Percentiles rank a stretch among this genome's conserved stretches.
Conservation (phyloP, 106 monocot species). For the Vanilla planifolia region DNA sequence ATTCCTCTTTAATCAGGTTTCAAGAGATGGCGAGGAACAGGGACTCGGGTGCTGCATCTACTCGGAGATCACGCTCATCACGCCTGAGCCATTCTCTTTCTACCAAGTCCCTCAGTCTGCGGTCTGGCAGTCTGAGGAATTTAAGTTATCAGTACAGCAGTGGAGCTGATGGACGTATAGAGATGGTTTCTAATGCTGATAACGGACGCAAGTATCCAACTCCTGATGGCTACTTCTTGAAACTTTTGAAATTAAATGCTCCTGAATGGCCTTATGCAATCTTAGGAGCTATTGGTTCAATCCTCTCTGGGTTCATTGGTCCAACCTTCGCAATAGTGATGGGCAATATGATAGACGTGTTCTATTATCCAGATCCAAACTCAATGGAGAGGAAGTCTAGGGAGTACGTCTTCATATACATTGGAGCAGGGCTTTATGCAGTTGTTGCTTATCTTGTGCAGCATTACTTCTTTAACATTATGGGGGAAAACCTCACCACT, state of each 20-base stretch:
- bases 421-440: slow-evolving; percentile 93
- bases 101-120: slow-evolving; percentile 83
- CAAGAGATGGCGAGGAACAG: slow-evolving; percentile 82
- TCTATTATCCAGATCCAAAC: slow-evolving; percentile 76
- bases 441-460: slow-evolving; percentile 92
- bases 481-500: slow-evolving; percentile 98
- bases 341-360: slow-evolving; percentile 98
- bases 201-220: slow-evolving; percentile 85
- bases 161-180: slow-evolving; percentile 89
- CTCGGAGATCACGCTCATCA: slow-evolving; percentile 67
- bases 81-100: slow-evolving; percentile 93
- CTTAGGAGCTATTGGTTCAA: slow-evolving; percentile 78
- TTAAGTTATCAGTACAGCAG: slow-evolving; percentile 97
- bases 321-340: slow-evolving; percentile 97
- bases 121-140: slow-evolving; percentile 87
- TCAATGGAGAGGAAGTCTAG: slow-evolving; percentile 88
- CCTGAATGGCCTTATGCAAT: slow-evolving; percentile 95
- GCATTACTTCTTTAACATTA: slow-evolving; percentile 99
- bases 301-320: slow-evolving; percentile 95
- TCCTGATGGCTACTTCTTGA: slow-evolving; percentile 85
- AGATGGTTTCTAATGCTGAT: slow-evolving; percentile 96
- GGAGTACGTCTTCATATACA: slow-evolving; percentile 93
- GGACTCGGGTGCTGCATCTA: slow-evolving; percentile 63
- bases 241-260: slow-evolving; percentile 86
- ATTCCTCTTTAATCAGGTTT: slow-evolving; percentile 75